These are phyloP conservation scores for Pythium scleroteichum DNA, from an alignment of 352 stramenopile genomes.

Conservation along the genomic window DNA sequence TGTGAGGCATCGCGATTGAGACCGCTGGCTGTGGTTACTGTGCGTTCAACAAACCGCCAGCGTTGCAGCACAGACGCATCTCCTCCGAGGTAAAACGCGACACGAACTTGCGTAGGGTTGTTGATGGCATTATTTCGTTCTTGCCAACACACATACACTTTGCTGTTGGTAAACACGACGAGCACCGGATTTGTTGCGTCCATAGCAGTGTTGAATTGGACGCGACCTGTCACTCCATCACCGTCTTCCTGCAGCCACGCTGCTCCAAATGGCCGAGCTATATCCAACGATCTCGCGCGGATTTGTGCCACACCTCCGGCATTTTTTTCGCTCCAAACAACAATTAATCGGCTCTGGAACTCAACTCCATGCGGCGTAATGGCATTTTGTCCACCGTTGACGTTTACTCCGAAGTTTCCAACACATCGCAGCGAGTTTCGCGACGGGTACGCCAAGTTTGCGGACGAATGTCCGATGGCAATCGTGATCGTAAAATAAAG, in stretches of 20 bases:
- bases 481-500: constrained; percentile 64
- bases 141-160: constrained; percentile 55
- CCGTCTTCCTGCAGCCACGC: constrained; percentile 50
- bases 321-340: constrained; percentile 52
- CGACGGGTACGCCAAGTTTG: constrained; percentile 41
- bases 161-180: constrained; percentile 24
- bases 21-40: constrained; percentile 27
- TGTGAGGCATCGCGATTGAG: constrained; percentile 50
- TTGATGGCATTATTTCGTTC: constrained; percentile 33
- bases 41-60: constrained; percentile 43
- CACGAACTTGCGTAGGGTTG: constrained; percentile 50
- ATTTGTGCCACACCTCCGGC: constrained; percentile 35
- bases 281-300: constrained; percentile 43
- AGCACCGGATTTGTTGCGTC: constrained; percentile 39
- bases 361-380: constrained; percentile 26
- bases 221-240: constrained; percentile 22
- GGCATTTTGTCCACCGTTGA: constrained; percentile 34
- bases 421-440: constrained; percentile 46
- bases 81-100: constrained; percentile 36
- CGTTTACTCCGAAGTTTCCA: constrained; percentile 49
- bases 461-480: constrained; percentile 38
- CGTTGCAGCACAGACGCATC: constrained; percentile 28
- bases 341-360: constrained; percentile 38
- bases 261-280: constrained; percentile 33
- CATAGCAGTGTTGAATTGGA: constrained; percentile 50